A percentile compares a stretch with the other conserved stretches of the same genome.
phyloP scores from a whole-genome alignment of 2,329 filamentous ascomycete genomes.

The Talaromyces sp. region DNA sequence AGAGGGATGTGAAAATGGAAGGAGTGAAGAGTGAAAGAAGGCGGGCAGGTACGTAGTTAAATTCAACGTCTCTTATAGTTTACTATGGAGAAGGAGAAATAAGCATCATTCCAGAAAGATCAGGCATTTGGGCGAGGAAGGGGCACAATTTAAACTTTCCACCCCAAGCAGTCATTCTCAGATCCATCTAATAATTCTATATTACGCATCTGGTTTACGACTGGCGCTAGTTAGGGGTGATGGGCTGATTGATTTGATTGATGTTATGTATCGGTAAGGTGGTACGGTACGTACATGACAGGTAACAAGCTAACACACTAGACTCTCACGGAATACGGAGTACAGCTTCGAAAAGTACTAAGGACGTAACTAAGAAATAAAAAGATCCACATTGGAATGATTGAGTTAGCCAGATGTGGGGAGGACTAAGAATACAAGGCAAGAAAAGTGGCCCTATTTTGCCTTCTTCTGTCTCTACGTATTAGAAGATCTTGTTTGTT shows the following conservation, averaged over 20 bases:
- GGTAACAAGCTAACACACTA: constrained; percentile 18
- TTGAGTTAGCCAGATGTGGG: constrained; percentile 16
- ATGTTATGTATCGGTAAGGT: constrained; percentile 8
- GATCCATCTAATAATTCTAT: constrained; percentile 10
- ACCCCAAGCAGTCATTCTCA: constrained; percentile 10
- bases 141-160: constrained; percentile 12
- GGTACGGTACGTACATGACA: constrained; percentile 18
- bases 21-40: not conserved
- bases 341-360: not conserved
- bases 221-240: constrained; percentile 1
- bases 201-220: constrained; percentile 8
- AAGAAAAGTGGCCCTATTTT: constrained; percentile 8
- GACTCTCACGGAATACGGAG: not conserved
- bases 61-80: not conserved
- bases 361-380: not conserved
- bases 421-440: constrained; percentile 16
- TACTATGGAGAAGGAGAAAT: not conserved
- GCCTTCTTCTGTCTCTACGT: not conserved
- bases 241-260: not conserved
- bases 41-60: not conserved
- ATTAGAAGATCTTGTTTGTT: constrained; percentile 5
- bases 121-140: constrained; percentile 6
- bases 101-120: constrained; percentile 10
- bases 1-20: not conserved
- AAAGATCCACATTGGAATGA: constrained; percentile 4